Conservation (phyloP, 768 basidiomycete species). For the Trametes cingulata region DNA sequence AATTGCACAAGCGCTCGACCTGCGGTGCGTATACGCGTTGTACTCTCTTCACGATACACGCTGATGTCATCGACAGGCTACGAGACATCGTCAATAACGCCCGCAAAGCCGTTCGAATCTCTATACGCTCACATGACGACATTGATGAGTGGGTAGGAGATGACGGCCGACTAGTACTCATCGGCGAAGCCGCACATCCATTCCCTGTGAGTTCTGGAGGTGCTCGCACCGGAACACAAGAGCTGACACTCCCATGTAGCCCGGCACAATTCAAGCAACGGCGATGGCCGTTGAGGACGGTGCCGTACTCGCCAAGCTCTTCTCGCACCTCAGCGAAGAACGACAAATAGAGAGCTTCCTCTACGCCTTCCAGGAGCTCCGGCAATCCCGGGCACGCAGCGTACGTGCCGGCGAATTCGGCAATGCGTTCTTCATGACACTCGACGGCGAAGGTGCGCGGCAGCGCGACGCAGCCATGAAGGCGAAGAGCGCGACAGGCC, state of each 20-base stretch:
- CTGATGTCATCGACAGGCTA: slow-evolving; percentile 19
- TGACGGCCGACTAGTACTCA: slow-evolving; percentile 31
- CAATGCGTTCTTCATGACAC: slow-evolving; percentile 25
- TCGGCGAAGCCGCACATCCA: slow-evolving; percentile 41
- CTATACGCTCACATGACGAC: slow-evolving; percentile 22
- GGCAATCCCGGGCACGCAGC: slow-evolving; percentile 27
- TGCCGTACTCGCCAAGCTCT: slow-evolving; percentile 40
- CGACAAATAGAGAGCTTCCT: slow-evolving; percentile 36
- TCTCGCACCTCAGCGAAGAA: slow-evolving; percentile 34
- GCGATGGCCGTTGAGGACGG: slow-evolving; percentile 43
- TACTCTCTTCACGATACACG: no score
- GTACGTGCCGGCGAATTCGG: slow-evolving; percentile 22
- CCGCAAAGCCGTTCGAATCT: slow-evolving; percentile 18
- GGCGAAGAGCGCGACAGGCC: slow-evolving; percentile 20
- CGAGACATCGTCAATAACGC: slow-evolving; percentile 21
- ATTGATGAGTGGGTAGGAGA: slow-evolving; percentile 37
- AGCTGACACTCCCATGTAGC: slow-evolving; percentile 21
- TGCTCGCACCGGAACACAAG: no score
- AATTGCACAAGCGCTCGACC: not conserved
- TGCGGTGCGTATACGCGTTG: not conserved
- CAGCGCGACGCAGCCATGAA: slow-evolving; percentile 32
- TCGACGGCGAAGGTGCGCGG: slow-evolving; percentile 23
- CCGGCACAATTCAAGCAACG: slow-evolving; percentile 34
- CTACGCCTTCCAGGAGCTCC: slow-evolving; percentile 36
- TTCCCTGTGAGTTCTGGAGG: slow-evolving; percentile 31